These are phyloP conservation scores for Trifolium repens DNA, from an alignment of 306 rosid genomes.

Conservation along the genomic window DNA sequence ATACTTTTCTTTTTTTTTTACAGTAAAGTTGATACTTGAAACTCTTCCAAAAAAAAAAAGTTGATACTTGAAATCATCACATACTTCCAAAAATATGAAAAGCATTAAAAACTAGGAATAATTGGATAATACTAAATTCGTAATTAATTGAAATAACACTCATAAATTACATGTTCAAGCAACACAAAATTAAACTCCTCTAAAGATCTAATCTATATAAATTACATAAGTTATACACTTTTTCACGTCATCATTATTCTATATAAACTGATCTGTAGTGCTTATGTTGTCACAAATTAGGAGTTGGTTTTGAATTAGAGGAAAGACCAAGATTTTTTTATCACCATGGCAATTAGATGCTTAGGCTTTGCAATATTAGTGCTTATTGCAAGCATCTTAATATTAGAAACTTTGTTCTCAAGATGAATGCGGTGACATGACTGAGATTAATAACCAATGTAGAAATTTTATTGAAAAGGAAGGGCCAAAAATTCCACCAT, in stretches of 20 bases:
- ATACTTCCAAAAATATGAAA: too few species aligned
- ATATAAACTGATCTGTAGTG: neutral
- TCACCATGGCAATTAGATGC: constrained; percentile 1
- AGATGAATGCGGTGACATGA: neutral
- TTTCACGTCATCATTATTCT: neutral
- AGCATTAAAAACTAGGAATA: too few species aligned
- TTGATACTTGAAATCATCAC: too few species aligned
- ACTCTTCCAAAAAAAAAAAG: too few species aligned
- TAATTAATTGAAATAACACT: too few species aligned
- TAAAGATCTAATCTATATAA: too few species aligned
- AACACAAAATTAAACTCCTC: too few species aligned
- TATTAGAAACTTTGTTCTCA: neutral
- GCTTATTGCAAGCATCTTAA: neutral
- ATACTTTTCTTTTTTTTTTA: too few species aligned
- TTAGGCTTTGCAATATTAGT: neutral
- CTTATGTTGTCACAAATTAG: neutral
- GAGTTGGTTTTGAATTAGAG: neutral
- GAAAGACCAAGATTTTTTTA: neutral
- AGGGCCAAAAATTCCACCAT: neutral
- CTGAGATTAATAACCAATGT: neutral
- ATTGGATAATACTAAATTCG: too few species aligned
- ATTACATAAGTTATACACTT: too few species aligned
- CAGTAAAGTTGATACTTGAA: too few species aligned
- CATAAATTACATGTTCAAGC: too few species aligned
- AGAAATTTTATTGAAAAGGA: neutral